These are phyloP conservation scores for Ophiocordyceps australis DNA, from an alignment of 2,329 filamentous ascomycete species.

Conservation along the genomic window DNA sequence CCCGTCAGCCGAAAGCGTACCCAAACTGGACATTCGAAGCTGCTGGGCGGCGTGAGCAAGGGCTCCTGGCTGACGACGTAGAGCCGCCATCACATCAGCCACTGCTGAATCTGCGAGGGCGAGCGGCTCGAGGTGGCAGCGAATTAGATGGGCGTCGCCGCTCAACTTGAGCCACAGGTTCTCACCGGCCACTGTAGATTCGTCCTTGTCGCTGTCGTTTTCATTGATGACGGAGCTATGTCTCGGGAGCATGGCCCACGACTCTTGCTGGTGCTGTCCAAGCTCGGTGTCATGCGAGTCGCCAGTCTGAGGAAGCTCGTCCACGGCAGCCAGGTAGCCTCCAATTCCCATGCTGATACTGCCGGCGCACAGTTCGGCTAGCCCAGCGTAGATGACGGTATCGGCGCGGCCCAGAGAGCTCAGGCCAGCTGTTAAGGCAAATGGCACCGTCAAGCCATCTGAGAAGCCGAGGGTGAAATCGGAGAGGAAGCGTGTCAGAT, in stretches of 20 bases:
- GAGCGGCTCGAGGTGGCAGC: constrained; percentile 14
- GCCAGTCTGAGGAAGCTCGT: constrained; percentile 7
- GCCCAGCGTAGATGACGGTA: constrained; percentile 47
- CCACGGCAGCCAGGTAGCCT: constrained; percentile 44
- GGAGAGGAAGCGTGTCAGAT: constrained; percentile 25
- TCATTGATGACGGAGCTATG: constrained; percentile 2
- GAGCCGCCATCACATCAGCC: constrained; percentile 7
- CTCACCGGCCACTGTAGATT: not conserved
- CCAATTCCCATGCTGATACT: constrained; percentile 60
- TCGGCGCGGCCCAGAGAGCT: constrained; percentile 39
- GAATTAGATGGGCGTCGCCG: constrained; percentile 8
- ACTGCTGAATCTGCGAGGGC: constrained; percentile 7
- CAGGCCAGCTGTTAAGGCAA: constrained; percentile 55
- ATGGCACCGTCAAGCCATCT: constrained; percentile 58
- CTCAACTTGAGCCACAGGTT: not conserved
- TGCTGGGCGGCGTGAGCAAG: constrained; percentile 7
- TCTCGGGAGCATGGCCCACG: constrained; percentile 8
- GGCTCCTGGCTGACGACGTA: constrained; percentile 12
- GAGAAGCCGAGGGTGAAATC: constrained; percentile 58
- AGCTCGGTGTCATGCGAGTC: not conserved
- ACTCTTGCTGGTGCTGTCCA: constrained; percentile 7
- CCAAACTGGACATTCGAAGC: constrained; percentile 3
- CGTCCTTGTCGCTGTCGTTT: constrained; percentile 3
- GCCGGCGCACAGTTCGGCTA: constrained; percentile 53
- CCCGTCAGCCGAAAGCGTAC: constrained; percentile 3